Percentiles rank a stretch among this genome's conserved stretches.
phyloP scores from a whole-genome alignment of 352 stramenopile species.

The Phytophthora sp. region DNA sequence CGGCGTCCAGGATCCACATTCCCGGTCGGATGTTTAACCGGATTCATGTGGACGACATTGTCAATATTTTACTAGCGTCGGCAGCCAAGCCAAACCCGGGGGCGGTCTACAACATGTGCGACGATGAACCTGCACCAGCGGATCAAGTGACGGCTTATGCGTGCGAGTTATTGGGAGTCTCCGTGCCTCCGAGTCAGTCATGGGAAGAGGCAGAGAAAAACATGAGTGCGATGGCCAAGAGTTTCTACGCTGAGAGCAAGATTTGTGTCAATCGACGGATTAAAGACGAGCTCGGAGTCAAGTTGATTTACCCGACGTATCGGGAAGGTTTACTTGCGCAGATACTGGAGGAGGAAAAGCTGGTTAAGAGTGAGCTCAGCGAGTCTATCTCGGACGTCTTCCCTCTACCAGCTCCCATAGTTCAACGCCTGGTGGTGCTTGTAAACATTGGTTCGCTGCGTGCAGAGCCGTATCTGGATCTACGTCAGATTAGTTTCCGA shows the following conservation, averaged over 20 bases:
- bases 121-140: conserved; percentile 86
- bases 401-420: background rate
- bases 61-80: conserved; percentile 76
- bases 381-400: conserved; percentile 9
- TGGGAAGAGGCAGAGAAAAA: conserved; percentile 76
- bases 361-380: background rate
- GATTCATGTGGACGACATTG: conserved; percentile 92
- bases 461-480: conserved; percentile 68
- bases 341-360: conserved; percentile 71
- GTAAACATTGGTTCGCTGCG: conserved; percentile 82
- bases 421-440: conserved; percentile 52
- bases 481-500: conserved; percentile 76
- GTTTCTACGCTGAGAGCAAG: conserved; percentile 89
- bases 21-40: conserved; percentile 86
- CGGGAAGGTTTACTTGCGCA: conserved; percentile 83
- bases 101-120: conserved; percentile 90
- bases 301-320: conserved; percentile 79
- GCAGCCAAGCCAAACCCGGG: conserved; percentile 63
- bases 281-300: conserved; percentile 77
- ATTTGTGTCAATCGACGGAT: conserved; percentile 76
- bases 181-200: conserved; percentile 52
- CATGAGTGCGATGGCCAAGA: conserved; percentile 90
- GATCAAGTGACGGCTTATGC: conserved; percentile 83
- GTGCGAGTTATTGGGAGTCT: conserved; percentile 69
- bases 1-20: conserved; percentile 74